A percentile compares a stretch with the other conserved stretches of the same genome.
These are phyloP conservation scores for Candida sp. DNA, from an alignment of 1,139 yeast species.

Conservation along the genomic window DNA sequence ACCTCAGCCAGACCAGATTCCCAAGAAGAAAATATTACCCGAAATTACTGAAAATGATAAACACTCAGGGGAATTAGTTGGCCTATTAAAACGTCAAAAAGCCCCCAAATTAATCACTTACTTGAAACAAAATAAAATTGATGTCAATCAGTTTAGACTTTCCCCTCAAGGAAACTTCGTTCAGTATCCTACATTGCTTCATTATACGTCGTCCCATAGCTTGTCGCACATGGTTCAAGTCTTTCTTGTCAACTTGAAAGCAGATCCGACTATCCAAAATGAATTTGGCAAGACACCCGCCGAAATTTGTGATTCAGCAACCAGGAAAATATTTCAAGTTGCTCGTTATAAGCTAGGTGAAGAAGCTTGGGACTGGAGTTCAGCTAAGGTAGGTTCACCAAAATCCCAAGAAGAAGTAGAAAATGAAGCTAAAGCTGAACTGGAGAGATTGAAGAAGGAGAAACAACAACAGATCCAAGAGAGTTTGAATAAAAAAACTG, in stretches of 20 bases:
- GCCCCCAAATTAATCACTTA: slow-evolving; percentile 72
- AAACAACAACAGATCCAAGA: slow-evolving; percentile 37
- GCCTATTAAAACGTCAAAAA: slow-evolving; percentile 66
- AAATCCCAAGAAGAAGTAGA: slow-evolving; percentile 63
- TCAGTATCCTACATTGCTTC: slow-evolving; percentile 72
- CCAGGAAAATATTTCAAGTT: slow-evolving; percentile 60
- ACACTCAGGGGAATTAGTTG: slow-evolving; percentile 56
- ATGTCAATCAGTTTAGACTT: slow-evolving; percentile 43
- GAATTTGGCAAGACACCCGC: slow-evolving; percentile 58
- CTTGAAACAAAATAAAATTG: slow-evolving; percentile 54
- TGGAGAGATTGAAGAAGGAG: slow-evolving; percentile 30
- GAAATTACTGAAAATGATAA: slow-evolving; percentile 32
- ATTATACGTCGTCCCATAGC: slow-evolving; percentile 72
- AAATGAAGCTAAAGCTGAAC: slow-evolving; percentile 30
- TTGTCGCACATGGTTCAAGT: slow-evolving; percentile 65
- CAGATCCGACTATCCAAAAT: slow-evolving; percentile 63
- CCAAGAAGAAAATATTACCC: slow-evolving; percentile 18
- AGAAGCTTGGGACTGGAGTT: slow-evolving; percentile 62
- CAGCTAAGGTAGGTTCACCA: slow-evolving; percentile 65
- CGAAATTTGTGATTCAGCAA: slow-evolving; percentile 41
- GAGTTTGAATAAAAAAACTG: slow-evolving; percentile 38
- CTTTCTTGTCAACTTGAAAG: slow-evolving; percentile 61
- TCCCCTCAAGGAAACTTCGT: slow-evolving; percentile 51
- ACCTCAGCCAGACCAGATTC: slow-evolving; percentile 13
- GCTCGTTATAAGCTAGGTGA: slow-evolving; percentile 72